phyloP scores from a whole-genome alignment of 257 asterid species.

The Jaltomata sinuosa region DNA sequence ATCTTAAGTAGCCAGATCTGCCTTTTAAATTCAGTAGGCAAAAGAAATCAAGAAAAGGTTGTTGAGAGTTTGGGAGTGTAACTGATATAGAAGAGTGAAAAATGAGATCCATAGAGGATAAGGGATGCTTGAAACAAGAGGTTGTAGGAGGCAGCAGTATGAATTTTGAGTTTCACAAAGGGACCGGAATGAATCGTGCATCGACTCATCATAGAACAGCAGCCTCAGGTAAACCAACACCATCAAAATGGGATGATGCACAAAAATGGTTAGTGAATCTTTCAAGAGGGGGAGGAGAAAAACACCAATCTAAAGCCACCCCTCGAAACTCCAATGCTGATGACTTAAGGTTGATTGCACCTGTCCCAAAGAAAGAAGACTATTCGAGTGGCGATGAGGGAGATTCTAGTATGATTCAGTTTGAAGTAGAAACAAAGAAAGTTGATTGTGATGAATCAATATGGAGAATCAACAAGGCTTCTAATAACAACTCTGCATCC shows the following conservation, averaged over 20 bases:
- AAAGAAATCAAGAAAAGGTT: background rate
- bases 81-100: background rate
- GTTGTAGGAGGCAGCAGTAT: slow-evolving; percentile 16
- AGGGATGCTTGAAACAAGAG: slow-evolving; percentile 58
- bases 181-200: slow-evolving; percentile 30
- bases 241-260: slow-evolving; percentile 98
- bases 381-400: slow-evolving; percentile 48
- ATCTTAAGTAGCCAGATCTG: background rate
- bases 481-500: slow-evolving; percentile 26
- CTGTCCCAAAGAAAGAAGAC: slow-evolving; percentile 44
- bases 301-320: slow-evolving; percentile 39
- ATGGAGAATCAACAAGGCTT: slow-evolving; percentile 56
- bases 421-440: slow-evolving; percentile 54
- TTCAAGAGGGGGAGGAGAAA: slow-evolving; percentile 67
- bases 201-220: slow-evolving; percentile 41
- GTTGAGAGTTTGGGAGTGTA: background rate
- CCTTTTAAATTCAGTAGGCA: background rate
- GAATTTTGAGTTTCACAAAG: slow-evolving; percentile 63
- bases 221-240: slow-evolving; percentile 72
- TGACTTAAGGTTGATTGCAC: slow-evolving; percentile 64
- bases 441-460: slow-evolving; percentile 61
- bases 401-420: slow-evolving; percentile 18
- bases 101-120: slow-evolving; percentile 78
- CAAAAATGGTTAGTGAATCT: slow-evolving; percentile 94
- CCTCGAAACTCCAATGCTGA: slow-evolving; percentile 94